These are phyloP conservation scores for Chlamydomonas reinhardtii DNA, from an alignment of 163 green algal genomes.

Conservation along the genomic window DNA sequence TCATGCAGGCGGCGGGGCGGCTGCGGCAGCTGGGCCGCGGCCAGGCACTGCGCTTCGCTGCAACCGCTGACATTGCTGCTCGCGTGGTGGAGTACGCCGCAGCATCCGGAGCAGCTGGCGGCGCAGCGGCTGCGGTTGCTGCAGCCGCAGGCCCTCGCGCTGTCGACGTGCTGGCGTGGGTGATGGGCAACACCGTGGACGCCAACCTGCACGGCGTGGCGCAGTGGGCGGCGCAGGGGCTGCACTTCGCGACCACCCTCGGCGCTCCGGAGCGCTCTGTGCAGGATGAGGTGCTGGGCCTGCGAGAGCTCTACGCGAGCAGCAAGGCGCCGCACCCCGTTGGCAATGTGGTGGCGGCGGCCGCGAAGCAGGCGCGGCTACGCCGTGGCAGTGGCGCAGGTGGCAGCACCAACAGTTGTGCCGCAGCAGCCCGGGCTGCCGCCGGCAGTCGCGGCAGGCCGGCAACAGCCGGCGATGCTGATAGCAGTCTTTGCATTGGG, in stretches of 20 bases:
- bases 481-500: background rate
- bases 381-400: background rate
- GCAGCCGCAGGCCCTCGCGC: background rate
- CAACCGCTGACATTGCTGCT: conserved; percentile 53
- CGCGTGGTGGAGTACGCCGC: conserved; percentile 43
- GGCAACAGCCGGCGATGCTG: too few relatives aligned
- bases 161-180: conserved; percentile 66
- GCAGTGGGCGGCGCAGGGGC: conserved; percentile 58
- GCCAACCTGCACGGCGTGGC: conserved; percentile 51
- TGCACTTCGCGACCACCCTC: conserved; percentile 53
- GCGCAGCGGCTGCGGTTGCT: background rate
- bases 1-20: conserved; percentile 63
- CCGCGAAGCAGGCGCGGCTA: background rate
- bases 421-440: background rate
- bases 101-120: background rate
- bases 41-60: conserved; percentile 59
- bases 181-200: conserved; percentile 69
- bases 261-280: conserved; percentile 45
- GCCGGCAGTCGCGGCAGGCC: too few relatives aligned
- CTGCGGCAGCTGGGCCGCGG: conserved; percentile 61
- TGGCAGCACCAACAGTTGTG: too few relatives aligned
- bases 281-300: conserved; percentile 59
- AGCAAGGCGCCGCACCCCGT: conserved; percentile 10
- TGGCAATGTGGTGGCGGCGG: conserved; percentile 21
- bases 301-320: conserved; percentile 57